Evolutionary conservation across 352 stramenopile species (phyloP).

Genomic region (Pythium aristosporum): DNA sequence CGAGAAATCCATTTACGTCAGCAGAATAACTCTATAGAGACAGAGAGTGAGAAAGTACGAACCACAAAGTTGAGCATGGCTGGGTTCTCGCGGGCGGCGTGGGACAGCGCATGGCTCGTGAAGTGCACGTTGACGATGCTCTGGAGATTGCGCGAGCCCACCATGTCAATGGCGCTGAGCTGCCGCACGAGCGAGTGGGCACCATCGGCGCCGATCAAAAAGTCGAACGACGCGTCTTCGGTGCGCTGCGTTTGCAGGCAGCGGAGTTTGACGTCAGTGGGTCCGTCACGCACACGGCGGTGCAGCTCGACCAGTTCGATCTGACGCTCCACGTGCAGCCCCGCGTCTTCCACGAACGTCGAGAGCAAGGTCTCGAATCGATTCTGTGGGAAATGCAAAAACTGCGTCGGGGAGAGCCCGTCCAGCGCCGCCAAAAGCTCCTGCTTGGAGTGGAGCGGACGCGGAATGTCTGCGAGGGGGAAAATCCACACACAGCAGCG

Average conservation of each 20-base stretch:
- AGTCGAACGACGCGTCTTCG: slow-evolving; percentile 61
- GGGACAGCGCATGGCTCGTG: slow-evolving; percentile 70
- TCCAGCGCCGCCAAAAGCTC: slow-evolving; percentile 38
- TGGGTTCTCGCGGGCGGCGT: slow-evolving; percentile 54
- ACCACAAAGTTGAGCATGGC: slow-evolving; percentile 96
- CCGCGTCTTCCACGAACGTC: slow-evolving; percentile 46
- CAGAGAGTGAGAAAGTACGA: slow-evolving; percentile 13
- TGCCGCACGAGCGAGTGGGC: slow-evolving; percentile 83
- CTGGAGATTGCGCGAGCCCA: slow-evolving; percentile 80
- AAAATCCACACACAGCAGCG: background rate
- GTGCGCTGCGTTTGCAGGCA: slow-evolving; percentile 39
- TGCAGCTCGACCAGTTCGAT: slow-evolving; percentile 55
- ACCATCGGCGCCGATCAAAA: slow-evolving; percentile 90
- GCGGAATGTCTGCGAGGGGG: slow-evolving; percentile 43
- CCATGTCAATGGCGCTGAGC: slow-evolving; percentile 67
- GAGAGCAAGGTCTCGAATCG: slow-evolving; percentile 71
- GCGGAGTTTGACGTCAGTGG: slow-evolving; percentile 31
- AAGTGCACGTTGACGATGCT: slow-evolving; percentile 95
- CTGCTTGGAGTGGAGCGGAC: slow-evolving; percentile 28
- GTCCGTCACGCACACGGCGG: slow-evolving; percentile 11
- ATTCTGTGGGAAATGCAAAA: slow-evolving; percentile 85
- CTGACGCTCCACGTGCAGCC: slow-evolving; percentile 53
- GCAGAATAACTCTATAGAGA: background rate
- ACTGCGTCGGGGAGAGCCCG: slow-evolving; percentile 70
- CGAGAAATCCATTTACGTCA: background rate